phyloP scores from a whole-genome alignment of 73 alveolate species.

The Paramecium octaurelia region DNA sequence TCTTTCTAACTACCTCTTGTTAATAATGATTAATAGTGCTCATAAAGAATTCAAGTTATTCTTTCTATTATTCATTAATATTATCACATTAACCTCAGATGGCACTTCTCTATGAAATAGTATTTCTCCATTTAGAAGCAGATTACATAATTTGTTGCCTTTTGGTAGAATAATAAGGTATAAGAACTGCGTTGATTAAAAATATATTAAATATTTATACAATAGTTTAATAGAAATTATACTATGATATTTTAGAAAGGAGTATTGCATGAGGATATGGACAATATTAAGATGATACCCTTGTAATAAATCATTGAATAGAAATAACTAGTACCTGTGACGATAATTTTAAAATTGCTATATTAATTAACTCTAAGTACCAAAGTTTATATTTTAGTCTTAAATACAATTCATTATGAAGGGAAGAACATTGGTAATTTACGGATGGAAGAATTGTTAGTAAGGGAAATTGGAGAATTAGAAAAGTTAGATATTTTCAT shows the following conservation, averaged over 20 bases:
- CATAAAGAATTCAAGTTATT: too few species aligned
- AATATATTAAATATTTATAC: too few species aligned
- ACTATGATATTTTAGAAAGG: neutral
- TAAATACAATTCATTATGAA: neutral
- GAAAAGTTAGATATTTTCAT: neutral
- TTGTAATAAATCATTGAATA: neutral
- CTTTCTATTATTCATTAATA: too few species aligned
- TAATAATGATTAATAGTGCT: too few species aligned
- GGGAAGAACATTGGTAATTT: neutral
- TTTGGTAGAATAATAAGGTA: too few species aligned
- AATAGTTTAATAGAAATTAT: neutral
- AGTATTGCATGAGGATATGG: neutral
- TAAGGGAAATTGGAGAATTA: neutral
- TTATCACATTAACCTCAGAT: too few species aligned
- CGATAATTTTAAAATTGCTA: neutral
- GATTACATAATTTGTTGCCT: too few species aligned
- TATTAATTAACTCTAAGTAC: neutral
- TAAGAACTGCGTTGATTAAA: too few species aligned
- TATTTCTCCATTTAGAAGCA: too few species aligned
- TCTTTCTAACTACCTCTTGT: too few species aligned
- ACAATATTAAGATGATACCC: neutral
- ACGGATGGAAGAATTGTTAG: neutral
- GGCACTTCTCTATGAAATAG: too few species aligned
- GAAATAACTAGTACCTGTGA: neutral
- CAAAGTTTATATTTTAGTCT: neutral